Evolutionary conservation across 1,284 basidiomycete genomes (phyloP), one percentile per base, ranked within the genome.

Genomic region (Leucoagaricus sp.): DNA sequence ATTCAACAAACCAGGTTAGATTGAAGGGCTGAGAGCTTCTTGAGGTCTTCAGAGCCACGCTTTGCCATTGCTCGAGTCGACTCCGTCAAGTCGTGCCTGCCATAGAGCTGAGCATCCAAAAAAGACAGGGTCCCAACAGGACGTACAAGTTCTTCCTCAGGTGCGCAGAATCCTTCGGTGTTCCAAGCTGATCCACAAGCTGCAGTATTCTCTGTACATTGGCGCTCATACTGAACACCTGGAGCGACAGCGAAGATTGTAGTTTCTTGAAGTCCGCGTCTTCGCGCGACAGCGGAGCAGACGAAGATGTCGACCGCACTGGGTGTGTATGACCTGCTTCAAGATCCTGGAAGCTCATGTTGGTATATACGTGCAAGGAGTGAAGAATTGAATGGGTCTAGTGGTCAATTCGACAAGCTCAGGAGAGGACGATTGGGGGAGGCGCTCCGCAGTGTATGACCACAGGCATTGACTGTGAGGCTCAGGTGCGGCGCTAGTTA

Each of bases 181-280:
- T 92, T 4, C 94, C 94, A 2, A 98, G 81, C 70, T 96, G 91
- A 66, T 97, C 93, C 10, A 99, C 91, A 21, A 96, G 81, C 69
- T 94, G 93, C 67, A 94, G 76, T 52, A 99, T 96, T 12, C 93
- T 96, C 65, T 96, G 91, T 5, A 98, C 94, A 73, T 99, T 99
- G 59, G 92, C 86, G 68, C 97, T 96, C 78, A 99, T 94, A 83
- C 98, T 98, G 87, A 99, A 98, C 59, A 98, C 91, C 71, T 98
- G 96, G 15, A 98, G 82, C 1, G 94, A 93, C 50, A 99, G 80
- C 17, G 91, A 90, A 25, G 89, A 88, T 67, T 97, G 93, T 17
- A 98, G 77, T 42, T 78, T 79, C 19, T 83, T 77, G 72, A 98
- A 99, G 3, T 84, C 77, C 4, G 82, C 79, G 68, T 92, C 89